Percentiles rank a stretch among this genome's conserved stretches.
Evolutionary conservation across 169 alveolate species (phyloP).

Genomic region (Eimeria falciformis): DNA sequence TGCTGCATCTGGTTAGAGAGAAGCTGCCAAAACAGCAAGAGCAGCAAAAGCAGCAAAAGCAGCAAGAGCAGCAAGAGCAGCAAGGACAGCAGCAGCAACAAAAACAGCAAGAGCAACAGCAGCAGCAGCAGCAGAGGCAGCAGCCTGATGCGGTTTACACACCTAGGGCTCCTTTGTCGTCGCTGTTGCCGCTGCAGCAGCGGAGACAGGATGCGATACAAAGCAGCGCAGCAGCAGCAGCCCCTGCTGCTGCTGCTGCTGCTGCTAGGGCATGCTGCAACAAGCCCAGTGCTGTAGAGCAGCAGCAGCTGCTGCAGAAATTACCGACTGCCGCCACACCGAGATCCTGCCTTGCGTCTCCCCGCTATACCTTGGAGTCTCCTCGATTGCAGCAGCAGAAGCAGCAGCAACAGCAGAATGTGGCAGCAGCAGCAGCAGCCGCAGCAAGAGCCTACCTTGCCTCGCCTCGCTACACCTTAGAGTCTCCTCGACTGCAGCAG

Average conservation of each 20-base stretch:
- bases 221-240: slow-evolving; percentile 45
- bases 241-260: slow-evolving; percentile 24
- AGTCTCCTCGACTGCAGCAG: slow-evolving; percentile 37
- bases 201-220: neutral
- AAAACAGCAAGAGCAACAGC: neutral
- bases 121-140: slow-evolving; percentile 53
- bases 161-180: slow-evolving; percentile 30
- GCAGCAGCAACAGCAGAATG: slow-evolving; percentile 45
- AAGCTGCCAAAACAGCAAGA: slow-evolving; percentile 32
- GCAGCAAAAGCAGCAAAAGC: slow-evolving; percentile 49
- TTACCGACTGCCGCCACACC: slow-evolving; percentile 55
- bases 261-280: no score
- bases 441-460: slow-evolving; percentile 41
- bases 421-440: slow-evolving; percentile 13
- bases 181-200: slow-evolving; percentile 62
- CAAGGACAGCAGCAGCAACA: slow-evolving; percentile 39
- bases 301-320: neutral
- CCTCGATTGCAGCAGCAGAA: neutral
- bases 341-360: slow-evolving; percentile 29
- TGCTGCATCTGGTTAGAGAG: slow-evolving; percentile 20
- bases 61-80: slow-evolving; percentile 8
- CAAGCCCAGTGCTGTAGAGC: no score
- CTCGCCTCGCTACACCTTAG: neutral
- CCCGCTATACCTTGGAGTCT: slow-evolving; percentile 27
- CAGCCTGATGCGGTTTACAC: slow-evolving; percentile 16